A percentile compares a stretch with the other conserved stretches of the same genome.
Evolutionary conservation across 148 eudicot species (phyloP).

Genomic region (Rheum nobile): DNA sequence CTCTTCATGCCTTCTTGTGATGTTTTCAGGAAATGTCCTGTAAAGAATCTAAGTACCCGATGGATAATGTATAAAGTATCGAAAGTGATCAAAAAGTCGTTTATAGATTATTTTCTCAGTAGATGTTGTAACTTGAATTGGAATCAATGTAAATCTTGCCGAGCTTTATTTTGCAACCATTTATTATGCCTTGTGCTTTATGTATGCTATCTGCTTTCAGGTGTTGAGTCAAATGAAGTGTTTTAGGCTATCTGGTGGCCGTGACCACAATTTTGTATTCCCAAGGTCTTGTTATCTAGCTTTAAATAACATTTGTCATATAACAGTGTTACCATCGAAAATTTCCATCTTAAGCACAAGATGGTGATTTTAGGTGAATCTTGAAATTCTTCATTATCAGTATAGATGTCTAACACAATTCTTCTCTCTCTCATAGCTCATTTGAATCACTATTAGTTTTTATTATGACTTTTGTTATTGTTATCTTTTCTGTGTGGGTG

Average conservation of each 20-base stretch:
- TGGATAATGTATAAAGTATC: not conserved
- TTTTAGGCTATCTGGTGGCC: constrained; percentile 92
- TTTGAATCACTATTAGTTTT: too few species aligned
- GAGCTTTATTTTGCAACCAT: not conserved
- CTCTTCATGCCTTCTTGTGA: not conserved
- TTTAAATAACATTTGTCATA: not conserved
- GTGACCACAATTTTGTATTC: constrained; percentile 82
- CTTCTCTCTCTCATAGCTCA: too few species aligned
- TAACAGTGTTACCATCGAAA: not conserved
- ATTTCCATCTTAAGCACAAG: too few species aligned
- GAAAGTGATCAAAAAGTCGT: not conserved
- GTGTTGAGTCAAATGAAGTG: constrained; percentile 95
- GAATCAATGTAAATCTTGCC: not conserved
- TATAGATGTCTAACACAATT: too few species aligned
- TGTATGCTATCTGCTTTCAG: constrained; percentile 37
- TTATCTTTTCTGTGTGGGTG: not conserved
- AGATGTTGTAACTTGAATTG: not conserved
- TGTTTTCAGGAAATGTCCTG: not conserved
- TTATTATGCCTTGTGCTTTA: not conserved
- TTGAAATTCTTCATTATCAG: not conserved
- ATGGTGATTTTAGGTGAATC: too few species aligned
- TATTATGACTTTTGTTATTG: too few species aligned
- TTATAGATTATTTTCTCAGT: not conserved
- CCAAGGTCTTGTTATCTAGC: constrained; percentile 50
- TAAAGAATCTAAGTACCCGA: not conserved